A percentile compares a stretch with the other conserved stretches of the same genome.
These are phyloP conservation scores for Fragaria vesca DNA, from an alignment of 306 rosid species.

Conservation along the genomic window DNA sequence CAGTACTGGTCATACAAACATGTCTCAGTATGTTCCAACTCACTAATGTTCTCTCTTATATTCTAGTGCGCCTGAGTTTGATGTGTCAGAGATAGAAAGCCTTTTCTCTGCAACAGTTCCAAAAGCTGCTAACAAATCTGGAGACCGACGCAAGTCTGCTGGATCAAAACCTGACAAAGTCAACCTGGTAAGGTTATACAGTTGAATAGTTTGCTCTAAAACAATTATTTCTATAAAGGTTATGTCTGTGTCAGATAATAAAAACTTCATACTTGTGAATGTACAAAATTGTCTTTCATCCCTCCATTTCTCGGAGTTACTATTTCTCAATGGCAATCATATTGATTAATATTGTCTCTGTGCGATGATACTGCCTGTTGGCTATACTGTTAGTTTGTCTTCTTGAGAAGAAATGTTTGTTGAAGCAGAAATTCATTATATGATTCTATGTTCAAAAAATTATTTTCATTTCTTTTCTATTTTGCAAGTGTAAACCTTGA, in stretches of 20 bases:
- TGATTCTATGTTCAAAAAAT: neutral
- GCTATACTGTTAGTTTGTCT: neutral
- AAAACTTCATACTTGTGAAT: neutral
- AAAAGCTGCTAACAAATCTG: constrained; percentile 80
- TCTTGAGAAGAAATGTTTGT: constrained; percentile 11
- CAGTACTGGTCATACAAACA: neutral
- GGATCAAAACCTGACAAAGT: constrained; percentile 91
- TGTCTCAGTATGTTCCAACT: constrained; percentile 25
- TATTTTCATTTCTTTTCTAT: neutral
- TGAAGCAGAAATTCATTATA: constrained; percentile 14
- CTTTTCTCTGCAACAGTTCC: constrained; percentile 89
- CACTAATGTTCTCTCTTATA: constrained; percentile 29
- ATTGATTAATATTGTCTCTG: constrained; percentile 16
- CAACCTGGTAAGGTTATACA: constrained; percentile 63
- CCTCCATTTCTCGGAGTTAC: constrained; percentile 10
- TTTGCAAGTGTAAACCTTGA: constrained; percentile 5
- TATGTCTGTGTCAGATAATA: neutral
- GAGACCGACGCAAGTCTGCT: constrained; percentile 68
- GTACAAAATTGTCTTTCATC: neutral
- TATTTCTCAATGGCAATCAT: constrained; percentile 10
- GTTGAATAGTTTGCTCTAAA: constrained; percentile 8
- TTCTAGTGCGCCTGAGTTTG: constrained; percentile 89
- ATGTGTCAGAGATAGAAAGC: constrained; percentile 84
- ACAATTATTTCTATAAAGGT: constrained; percentile 9
- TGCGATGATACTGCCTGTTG: constrained; percentile 19